These are phyloP conservation scores for Terfezia claveryi DNA, from an alignment of 495 filamentous ascomycete genomes.

Conservation along the genomic window DNA sequence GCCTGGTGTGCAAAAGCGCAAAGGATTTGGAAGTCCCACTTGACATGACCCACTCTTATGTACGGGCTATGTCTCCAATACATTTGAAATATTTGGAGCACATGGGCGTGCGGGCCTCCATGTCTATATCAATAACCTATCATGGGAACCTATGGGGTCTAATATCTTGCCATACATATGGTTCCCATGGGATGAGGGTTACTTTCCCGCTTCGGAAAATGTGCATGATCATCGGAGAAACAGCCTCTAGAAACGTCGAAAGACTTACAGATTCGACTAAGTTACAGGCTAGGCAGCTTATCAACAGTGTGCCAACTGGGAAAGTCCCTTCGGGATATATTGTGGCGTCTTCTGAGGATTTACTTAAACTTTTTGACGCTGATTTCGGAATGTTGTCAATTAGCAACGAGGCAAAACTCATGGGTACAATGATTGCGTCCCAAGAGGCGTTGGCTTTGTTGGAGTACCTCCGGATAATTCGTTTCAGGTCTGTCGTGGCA, in stretches of 20 bases:
- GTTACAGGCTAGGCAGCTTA: conserved; percentile 61
- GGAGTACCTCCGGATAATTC: conserved; percentile 62
- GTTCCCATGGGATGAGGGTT: conserved; percentile 57
- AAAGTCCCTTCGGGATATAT: conserved; percentile 82
- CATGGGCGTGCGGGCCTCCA: conserved; percentile 75
- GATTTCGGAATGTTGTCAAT: conserved; percentile 79
- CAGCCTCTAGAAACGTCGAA: conserved; percentile 71
- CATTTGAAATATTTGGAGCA: conserved; percentile 76
- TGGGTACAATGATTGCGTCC: conserved; percentile 50
- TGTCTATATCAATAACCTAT: conserved; percentile 83
- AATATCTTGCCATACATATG: conserved; percentile 74
- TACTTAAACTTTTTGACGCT: conserved; percentile 67
- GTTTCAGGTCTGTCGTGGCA: conserved; percentile 51
- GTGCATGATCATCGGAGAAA: conserved; percentile 80
- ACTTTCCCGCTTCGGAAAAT: conserved; percentile 83
- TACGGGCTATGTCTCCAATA: conserved; percentile 80
- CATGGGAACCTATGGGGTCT: conserved; percentile 77
- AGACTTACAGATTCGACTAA: conserved; percentile 69
- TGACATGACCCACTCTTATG: conserved; percentile 64
- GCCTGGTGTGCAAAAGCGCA: conserved; percentile 57
- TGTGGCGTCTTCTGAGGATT: conserved; percentile 70
- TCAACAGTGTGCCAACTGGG: conserved; percentile 54
- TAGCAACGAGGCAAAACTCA: conserved; percentile 64
- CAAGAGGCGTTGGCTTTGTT: conserved; percentile 74
- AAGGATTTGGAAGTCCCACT: conserved; percentile 59